Percentiles rank a stretch among this genome's conserved stretches.
Evolutionary conservation across 139 green algal genomes (phyloP).

Genomic region (Chlamydomonas incerta): DNA sequence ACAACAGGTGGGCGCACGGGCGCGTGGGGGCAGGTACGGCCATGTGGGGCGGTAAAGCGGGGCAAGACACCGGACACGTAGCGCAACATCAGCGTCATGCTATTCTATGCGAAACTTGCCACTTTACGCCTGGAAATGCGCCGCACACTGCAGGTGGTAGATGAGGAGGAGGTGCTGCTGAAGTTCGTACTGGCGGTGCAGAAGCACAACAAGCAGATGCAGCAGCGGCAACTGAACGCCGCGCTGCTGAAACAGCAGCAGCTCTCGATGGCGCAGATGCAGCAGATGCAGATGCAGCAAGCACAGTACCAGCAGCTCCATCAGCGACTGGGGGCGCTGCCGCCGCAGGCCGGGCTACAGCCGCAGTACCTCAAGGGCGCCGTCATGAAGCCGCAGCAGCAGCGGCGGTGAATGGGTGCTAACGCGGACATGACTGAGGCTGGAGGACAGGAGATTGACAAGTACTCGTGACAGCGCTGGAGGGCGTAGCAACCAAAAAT

Average conservation of each 20-base stretch:
- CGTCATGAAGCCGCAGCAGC: constrained; percentile 2
- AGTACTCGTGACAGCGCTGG: too few species aligned
- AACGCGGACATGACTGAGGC: too few species aligned
- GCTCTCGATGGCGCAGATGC: neutral
- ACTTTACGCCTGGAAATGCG: too few species aligned
- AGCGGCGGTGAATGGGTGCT: too few species aligned
- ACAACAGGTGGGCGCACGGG: neutral
- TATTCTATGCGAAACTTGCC: too few species aligned
- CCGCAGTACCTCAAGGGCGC: constrained; percentile 4
- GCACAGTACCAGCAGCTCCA: neutral
- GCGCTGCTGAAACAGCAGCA: constrained; percentile 10
- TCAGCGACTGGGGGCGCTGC: neutral
- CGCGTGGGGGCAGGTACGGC: too few species aligned
- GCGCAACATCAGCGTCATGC: too few species aligned
- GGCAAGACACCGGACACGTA: too few species aligned
- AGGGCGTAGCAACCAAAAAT: too few species aligned
- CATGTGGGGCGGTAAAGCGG: too few species aligned
- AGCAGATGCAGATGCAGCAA: neutral
- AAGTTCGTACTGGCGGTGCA: constrained; percentile 42
- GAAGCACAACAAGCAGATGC: constrained; percentile 32
- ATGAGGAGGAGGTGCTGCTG: constrained; percentile 40
- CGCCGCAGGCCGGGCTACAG: too few species aligned
- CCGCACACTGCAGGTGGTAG: constrained; percentile 17
- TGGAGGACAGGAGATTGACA: too few species aligned
- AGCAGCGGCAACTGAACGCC: neutral